A percentile compares a stretch with the other conserved stretches of the same genome.
phyloP scores from a whole-genome alignment of 2,329 filamentous ascomycete species.

The Ceratocystis variospora region DNA sequence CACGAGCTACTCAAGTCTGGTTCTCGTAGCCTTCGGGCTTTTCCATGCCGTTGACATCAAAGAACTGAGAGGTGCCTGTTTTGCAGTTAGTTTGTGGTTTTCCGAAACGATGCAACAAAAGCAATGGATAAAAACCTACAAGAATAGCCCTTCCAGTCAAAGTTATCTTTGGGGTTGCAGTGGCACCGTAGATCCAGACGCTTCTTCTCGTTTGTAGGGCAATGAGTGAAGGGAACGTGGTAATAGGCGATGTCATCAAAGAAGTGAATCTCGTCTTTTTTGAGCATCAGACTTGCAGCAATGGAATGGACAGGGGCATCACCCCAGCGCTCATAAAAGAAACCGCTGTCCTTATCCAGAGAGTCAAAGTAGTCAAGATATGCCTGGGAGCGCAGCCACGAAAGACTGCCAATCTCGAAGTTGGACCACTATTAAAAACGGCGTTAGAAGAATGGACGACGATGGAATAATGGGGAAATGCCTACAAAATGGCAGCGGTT shows the following conservation, averaged over 20 bases:
- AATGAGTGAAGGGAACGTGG: slow-evolving; percentile 96
- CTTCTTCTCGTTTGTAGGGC: slow-evolving; percentile 76
- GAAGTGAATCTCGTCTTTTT: slow-evolving; percentile 92
- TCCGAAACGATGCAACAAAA: slow-evolving; percentile 16
- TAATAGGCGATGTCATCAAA: slow-evolving; percentile 99
- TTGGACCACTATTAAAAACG: slow-evolving; percentile 73
- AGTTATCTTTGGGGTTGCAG: slow-evolving; percentile 93
- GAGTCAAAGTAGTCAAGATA: slow-evolving; percentile 86
- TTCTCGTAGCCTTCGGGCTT: slow-evolving; percentile 80
- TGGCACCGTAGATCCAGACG: slow-evolving; percentile 78
- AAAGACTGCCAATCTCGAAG: slow-evolving; percentile 87
- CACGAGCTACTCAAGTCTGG: slow-evolving; percentile 34
- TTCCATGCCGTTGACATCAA: slow-evolving; percentile 62
- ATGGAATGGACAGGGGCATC: slow-evolving; percentile 98
- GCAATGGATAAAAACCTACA: slow-evolving; percentile 46
- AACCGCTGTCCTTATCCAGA: slow-evolving; percentile 81
- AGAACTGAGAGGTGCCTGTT: slow-evolving; percentile 59
- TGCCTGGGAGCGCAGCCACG: slow-evolving; percentile 80
- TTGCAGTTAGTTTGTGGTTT: background rate
- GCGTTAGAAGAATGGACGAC: slow-evolving; percentile 7
- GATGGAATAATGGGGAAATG: background rate
- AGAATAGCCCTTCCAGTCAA: slow-evolving; percentile 98
- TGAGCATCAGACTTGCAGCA: slow-evolving; percentile 70
- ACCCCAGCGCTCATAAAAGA: slow-evolving; percentile 98
- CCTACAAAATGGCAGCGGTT: slow-evolving; percentile 95